Evolutionary conservation across 202 grass and related monocot species (phyloP).

Genomic region (Panicum virgatum): DNA sequence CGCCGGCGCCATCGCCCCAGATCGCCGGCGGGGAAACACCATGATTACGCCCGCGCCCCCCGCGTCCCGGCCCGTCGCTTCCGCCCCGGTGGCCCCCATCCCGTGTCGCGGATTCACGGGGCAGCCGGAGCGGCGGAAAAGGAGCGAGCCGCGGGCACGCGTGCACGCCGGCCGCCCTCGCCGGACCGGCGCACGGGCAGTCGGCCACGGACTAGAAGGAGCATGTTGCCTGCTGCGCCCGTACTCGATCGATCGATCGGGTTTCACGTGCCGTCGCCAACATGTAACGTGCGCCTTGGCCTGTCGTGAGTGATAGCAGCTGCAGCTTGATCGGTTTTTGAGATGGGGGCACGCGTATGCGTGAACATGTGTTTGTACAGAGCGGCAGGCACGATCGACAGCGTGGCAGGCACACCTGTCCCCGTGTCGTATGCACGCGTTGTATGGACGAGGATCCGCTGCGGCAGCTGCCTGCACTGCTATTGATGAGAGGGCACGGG

Average conservation of each 20-base stretch:
- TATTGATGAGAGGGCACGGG: background rate
- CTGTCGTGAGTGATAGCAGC: background rate
- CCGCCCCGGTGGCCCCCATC: background rate
- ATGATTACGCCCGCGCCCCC: constrained; percentile 14
- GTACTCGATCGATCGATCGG: background rate
- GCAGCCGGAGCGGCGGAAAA: background rate
- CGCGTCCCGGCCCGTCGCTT: constrained; percentile 36
- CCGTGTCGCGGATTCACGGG: constrained; percentile 35
- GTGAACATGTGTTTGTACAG: background rate
- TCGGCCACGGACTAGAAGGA: background rate
- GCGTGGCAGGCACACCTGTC: background rate
- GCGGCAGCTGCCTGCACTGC: constrained; percentile 2
- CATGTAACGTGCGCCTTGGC: constrained; percentile 39
- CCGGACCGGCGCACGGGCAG: background rate
- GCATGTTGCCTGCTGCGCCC: background rate
- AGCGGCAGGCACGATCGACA: background rate
- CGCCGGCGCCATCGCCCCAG: background rate
- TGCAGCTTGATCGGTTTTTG: background rate
- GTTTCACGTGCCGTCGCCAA: constrained; percentile 47
- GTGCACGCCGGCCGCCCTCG: constrained; percentile 35
- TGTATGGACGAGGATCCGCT: background rate
- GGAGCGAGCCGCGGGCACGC: background rate
- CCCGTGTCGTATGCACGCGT: background rate
- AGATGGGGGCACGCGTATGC: background rate
- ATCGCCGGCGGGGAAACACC: background rate